These are phyloP conservation scores for Salix arbutifolia DNA, from an alignment of 345 rosid genomes.

Conservation along the genomic window DNA sequence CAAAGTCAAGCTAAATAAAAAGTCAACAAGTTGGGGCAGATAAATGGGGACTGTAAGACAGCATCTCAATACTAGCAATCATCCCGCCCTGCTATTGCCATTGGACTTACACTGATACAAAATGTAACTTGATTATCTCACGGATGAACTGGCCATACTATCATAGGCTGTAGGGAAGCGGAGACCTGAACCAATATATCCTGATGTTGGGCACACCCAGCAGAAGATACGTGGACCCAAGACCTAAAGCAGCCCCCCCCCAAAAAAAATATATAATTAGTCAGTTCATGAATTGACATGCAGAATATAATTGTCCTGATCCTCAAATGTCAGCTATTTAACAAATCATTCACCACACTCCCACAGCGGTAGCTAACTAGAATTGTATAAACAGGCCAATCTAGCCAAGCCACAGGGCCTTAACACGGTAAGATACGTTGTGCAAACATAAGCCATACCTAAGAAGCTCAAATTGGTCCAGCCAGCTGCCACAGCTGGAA, in stretches of 20 bases:
- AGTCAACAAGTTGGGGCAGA: not conserved
- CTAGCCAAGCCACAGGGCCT: not conserved
- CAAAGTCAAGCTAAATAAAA: not conserved
- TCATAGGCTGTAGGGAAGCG: slow-evolving; percentile 65
- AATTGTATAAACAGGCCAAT: not conserved
- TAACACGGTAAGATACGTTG: too few species aligned
- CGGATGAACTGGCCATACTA: slow-evolving; percentile 22
- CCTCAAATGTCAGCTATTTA: not conserved
- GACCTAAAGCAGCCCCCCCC: slow-evolving; percentile 39
- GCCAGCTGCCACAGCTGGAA: not conserved
- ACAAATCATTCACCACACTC: not conserved
- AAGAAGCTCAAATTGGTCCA: not conserved
- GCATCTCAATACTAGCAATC: not conserved
- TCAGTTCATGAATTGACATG: not conserved
- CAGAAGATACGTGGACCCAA: slow-evolving; percentile 68
- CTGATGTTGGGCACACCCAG: slow-evolving; percentile 72
- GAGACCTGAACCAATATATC: slow-evolving; percentile 70
- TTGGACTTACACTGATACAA: slow-evolving; percentile 1
- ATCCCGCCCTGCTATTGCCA: slow-evolving; percentile 11
- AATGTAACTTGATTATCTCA: slow-evolving; percentile 23
- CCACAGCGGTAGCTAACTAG: not conserved
- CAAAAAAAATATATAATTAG: not conserved
- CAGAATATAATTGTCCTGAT: not conserved
- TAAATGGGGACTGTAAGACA: not conserved
- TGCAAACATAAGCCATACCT: not conserved